Evolutionary conservation across 305 asterid species (phyloP).

Genomic region (Ilex paraguariensis): DNA sequence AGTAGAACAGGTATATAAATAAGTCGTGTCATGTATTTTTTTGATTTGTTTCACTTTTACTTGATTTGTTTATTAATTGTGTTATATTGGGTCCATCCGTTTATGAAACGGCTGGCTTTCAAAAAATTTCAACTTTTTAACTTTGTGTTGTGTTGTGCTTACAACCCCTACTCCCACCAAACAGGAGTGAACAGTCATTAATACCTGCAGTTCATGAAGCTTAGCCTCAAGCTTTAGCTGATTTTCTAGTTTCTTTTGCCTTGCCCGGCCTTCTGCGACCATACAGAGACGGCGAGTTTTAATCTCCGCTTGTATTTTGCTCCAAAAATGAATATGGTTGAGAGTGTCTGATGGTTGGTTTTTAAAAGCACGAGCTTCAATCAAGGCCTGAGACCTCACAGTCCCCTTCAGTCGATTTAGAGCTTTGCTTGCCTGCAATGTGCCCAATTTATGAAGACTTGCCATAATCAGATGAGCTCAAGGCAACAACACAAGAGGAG

Average conservation of each 20-base stretch:
- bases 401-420: slow-evolving; percentile 38
- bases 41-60: too few relatives aligned
- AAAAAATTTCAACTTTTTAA: too few relatives aligned
- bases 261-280: slow-evolving; percentile 47
- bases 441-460: too few relatives aligned
- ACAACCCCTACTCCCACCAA: too few relatives aligned
- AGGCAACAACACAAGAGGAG: too few relatives aligned
- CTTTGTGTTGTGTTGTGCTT: too few relatives aligned
- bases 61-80: too few relatives aligned
- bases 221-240: slow-evolving; percentile 65
- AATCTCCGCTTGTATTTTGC: slow-evolving; percentile 58
- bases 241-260: slow-evolving; percentile 53
- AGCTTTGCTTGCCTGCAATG: slow-evolving; percentile 47
- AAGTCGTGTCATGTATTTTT: too few relatives aligned
- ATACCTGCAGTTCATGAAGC: slow-evolving; percentile 71
- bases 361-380: slow-evolving; percentile 26
- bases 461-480: too few relatives aligned
- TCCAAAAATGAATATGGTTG: slow-evolving; percentile 61
- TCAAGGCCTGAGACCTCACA: slow-evolving; percentile 35
- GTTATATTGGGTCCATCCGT: too few relatives aligned
- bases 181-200: neutral
- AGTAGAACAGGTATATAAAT: too few relatives aligned
- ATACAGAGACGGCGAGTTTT: slow-evolving; percentile 48
- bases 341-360: slow-evolving; percentile 50
- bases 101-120: too few relatives aligned